Percentiles rank a stretch among this genome's conserved stretches.
phyloP scores from a whole-genome alignment of 2,329 filamentous ascomycete genomes.

The Alternaria atra region DNA sequence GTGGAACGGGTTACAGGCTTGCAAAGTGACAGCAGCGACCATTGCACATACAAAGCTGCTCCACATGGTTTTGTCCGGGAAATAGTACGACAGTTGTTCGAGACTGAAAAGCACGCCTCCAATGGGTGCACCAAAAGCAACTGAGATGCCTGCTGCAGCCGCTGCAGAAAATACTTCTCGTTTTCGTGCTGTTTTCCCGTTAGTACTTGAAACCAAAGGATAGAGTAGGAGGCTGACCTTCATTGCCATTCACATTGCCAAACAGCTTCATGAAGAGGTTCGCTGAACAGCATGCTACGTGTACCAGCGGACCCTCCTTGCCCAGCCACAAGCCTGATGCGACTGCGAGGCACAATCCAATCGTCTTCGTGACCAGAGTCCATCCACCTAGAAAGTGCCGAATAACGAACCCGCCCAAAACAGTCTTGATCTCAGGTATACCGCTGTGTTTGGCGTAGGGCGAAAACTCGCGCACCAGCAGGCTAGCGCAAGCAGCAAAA shows the following conservation, averaged over 20 bases:
- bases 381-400: slow-evolving; percentile 83
- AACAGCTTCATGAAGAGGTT: slow-evolving; percentile 94
- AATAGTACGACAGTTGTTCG: slow-evolving; percentile 97
- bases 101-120: slow-evolving; percentile 94
- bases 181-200: slow-evolving; percentile 74
- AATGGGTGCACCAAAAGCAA: slow-evolving; percentile 92
- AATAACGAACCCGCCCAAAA: slow-evolving; percentile 93
- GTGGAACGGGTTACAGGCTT: slow-evolving; percentile 92
- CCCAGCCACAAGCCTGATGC: slow-evolving; percentile 96
- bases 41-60: slow-evolving; percentile 99
- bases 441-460: slow-evolving; percentile 92
- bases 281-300: slow-evolving; percentile 95
- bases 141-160: slow-evolving; percentile 89
- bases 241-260: slow-evolving; percentile 80
- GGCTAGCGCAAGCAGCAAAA: slow-evolving; percentile 79
- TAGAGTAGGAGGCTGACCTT: slow-evolving; percentile 65
- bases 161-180: slow-evolving; percentile 92
- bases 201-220: slow-evolving; percentile 15
- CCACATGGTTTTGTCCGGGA: slow-evolving; percentile 99
- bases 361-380: slow-evolving; percentile 88
- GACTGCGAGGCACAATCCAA: slow-evolving; percentile 89
- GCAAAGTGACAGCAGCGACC: slow-evolving; percentile 94
- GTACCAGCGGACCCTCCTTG: slow-evolving; percentile 93
- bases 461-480: slow-evolving; percentile 84
- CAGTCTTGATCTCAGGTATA: slow-evolving; percentile 97